Conservation (phyloP, 2,329 filamentous ascomycete species). For the Orbilia quercus region DNA sequence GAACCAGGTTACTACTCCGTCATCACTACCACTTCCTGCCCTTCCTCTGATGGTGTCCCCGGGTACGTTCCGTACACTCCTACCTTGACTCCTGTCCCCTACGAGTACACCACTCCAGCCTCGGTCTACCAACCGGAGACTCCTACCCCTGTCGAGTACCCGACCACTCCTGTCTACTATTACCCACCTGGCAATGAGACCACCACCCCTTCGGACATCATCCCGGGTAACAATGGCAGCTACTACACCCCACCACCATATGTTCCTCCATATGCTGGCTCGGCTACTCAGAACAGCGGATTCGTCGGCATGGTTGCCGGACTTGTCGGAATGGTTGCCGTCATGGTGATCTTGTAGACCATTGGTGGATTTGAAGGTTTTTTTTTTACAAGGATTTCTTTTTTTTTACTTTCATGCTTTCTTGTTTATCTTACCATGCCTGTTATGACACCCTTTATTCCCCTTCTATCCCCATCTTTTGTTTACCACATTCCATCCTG, state of each 20-base stretch:
- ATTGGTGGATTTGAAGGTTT: slow-evolving; percentile 16
- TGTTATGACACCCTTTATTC: too few relatives aligned
- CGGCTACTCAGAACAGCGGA: slow-evolving; percentile 46
- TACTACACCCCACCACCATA: slow-evolving; percentile 41
- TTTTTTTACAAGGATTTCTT: slow-evolving; percentile 12
- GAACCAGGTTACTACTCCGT: slow-evolving; percentile 26
- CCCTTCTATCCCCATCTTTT: too few relatives aligned
- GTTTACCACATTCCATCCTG: background rate
- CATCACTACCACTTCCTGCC: slow-evolving; percentile 39
- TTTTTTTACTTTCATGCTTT: too few relatives aligned
- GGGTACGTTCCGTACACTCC: slow-evolving; percentile 49
- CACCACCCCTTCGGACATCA: slow-evolving; percentile 28
- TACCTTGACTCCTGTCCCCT: slow-evolving; percentile 46
- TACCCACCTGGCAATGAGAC: slow-evolving; percentile 42
- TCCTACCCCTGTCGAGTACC: slow-evolving; percentile 32
- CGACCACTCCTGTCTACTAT: slow-evolving; percentile 36
- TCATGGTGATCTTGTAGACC: slow-evolving; percentile 44
- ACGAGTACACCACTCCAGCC: slow-evolving; percentile 43
- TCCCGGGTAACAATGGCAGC: slow-evolving; percentile 28
- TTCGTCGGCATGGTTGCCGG: slow-evolving; percentile 43
- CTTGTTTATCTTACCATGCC: too few relatives aligned
- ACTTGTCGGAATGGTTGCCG: slow-evolving; percentile 42
- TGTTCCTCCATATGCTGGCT: slow-evolving; percentile 46
- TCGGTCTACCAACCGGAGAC: slow-evolving; percentile 45
- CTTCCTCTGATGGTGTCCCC: slow-evolving; percentile 24